Percentiles rank a stretch among this genome's conserved stretches.
Evolutionary conservation across 2,329 filamentous ascomycete species (phyloP).

Genomic region (Colletotrichum musae): DNA sequence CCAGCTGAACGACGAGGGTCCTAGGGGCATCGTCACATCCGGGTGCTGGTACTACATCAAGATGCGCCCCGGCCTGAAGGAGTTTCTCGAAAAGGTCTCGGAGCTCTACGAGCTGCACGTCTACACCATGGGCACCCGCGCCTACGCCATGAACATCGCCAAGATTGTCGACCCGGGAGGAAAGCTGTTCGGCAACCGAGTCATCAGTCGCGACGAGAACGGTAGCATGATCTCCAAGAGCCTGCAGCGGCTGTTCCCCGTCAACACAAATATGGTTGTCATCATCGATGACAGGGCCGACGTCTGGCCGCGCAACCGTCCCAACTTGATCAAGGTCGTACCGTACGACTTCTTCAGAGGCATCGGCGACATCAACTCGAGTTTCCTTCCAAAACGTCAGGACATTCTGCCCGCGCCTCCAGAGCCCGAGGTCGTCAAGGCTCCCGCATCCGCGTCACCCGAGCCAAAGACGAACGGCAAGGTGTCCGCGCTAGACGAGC

Average conservation of each 20-base stretch:
- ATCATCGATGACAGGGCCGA: conserved; percentile 98
- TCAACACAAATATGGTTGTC: conserved; percentile 98
- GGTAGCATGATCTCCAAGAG: conserved; percentile 93
- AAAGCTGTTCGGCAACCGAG: conserved; percentile 92
- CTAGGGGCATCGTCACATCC: conserved; percentile 71
- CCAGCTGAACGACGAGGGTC: conserved; percentile 88
- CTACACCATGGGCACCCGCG: conserved; percentile 98
- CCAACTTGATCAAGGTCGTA: conserved; percentile 93
- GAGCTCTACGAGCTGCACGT: conserved; percentile 95
- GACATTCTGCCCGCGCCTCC: conserved; percentile 60
- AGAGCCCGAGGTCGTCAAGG: conserved; percentile 12
- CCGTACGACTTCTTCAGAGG: conserved; percentile 99
- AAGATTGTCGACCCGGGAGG: conserved; percentile 92
- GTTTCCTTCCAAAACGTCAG: conserved; percentile 87
- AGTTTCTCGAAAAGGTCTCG: conserved; percentile 84
- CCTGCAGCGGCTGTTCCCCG: conserved; percentile 90
- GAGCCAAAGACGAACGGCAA: conserved; percentile 38
- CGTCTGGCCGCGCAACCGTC: conserved; percentile 91
- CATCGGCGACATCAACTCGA: conserved; percentile 98
- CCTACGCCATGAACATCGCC: conserved; percentile 94
- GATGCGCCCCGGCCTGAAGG: conserved; percentile 86
- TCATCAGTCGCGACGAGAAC: conserved; percentile 97
- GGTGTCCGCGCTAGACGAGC: conserved; percentile 74
- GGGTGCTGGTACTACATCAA: conserved; percentile 99
- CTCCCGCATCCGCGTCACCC: conserved; percentile 6